Conservation (phyloP, 495 filamentous ascomycete genomes). For the Aspergillus avenaceus region DNA sequence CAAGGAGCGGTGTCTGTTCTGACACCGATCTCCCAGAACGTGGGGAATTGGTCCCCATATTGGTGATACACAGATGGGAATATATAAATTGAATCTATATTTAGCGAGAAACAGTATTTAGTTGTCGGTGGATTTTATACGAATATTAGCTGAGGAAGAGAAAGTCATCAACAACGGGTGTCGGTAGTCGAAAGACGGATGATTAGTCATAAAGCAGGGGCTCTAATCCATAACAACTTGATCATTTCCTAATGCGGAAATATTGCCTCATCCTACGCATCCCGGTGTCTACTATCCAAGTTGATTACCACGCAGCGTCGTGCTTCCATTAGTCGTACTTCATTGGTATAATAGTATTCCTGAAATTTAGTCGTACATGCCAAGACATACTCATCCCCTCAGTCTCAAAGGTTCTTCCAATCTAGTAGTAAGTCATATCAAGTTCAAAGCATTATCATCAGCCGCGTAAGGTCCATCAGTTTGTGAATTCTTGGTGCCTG, state of each 20-base stretch:
- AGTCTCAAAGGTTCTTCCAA: too few relatives aligned
- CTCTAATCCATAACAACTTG: background rate
- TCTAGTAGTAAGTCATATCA: background rate
- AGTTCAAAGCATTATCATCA: background rate
- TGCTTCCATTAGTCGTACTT: background rate
- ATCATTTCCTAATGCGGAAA: background rate
- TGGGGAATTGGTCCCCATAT: background rate
- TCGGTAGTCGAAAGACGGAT: too few relatives aligned
- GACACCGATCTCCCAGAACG: slow-evolving; percentile 18
- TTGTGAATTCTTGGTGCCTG: too few relatives aligned
- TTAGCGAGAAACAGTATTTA: too few relatives aligned
- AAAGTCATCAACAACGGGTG: too few relatives aligned
- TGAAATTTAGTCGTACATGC: background rate
- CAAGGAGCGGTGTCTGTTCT: slow-evolving; percentile 40
- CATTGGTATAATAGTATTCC: background rate
- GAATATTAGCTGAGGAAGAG: too few relatives aligned
- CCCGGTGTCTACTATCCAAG: too few relatives aligned
- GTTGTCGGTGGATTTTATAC: too few relatives aligned
- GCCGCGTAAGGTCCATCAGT: background rate
- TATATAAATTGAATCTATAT: slow-evolving; percentile 6
- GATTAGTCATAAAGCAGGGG: too few relatives aligned
- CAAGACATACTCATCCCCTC: background rate
- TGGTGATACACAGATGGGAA: slow-evolving; percentile 1
- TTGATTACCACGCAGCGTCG: too few relatives aligned
- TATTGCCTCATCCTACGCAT: background rate